These are phyloP conservation scores for Helicostylum pulchrum DNA, from an alignment of 192 early-diverging fungal genomes.

Conservation along the genomic window DNA sequence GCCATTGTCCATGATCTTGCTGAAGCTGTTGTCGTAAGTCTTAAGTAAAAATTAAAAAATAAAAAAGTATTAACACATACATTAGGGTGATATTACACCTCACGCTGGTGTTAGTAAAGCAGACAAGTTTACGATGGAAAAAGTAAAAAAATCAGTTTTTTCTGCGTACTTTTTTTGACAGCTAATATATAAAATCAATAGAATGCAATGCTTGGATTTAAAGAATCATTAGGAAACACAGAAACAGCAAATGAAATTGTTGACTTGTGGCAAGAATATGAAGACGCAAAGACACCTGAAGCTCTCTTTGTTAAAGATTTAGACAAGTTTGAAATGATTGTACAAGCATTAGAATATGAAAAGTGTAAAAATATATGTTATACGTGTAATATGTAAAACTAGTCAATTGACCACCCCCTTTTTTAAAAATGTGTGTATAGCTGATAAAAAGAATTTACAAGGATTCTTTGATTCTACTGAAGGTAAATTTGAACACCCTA, in stretches of 20 bases:
- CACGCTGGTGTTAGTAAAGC: slow-evolving; percentile 71
- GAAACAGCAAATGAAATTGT: slow-evolving; percentile 67
- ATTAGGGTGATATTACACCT: slow-evolving; percentile 88
- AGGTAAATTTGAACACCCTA: slow-evolving; percentile 82
- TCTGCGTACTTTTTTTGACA: neutral
- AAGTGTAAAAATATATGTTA: slow-evolving; percentile 45
- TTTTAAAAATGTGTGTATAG: slow-evolving; percentile 26
- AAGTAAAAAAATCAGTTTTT: slow-evolving; percentile 31
- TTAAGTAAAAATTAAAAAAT: neutral
- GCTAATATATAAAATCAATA: slow-evolving; percentile 9
- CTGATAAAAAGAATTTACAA: slow-evolving; percentile 59
- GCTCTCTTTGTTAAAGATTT: slow-evolving; percentile 85
- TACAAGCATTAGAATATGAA: slow-evolving; percentile 91
- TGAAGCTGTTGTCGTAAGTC: slow-evolving; percentile 70
- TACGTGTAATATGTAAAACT: slow-evolving; percentile 4
- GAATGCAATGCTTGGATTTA: slow-evolving; percentile 64
- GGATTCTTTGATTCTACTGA: slow-evolving; percentile 78
- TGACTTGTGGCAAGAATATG: slow-evolving; percentile 84
- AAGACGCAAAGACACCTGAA: slow-evolving; percentile 68
- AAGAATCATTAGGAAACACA: slow-evolving; percentile 51
- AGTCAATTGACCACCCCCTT: no score
- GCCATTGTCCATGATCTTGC: slow-evolving; percentile 91
- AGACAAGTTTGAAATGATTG: slow-evolving; percentile 97
- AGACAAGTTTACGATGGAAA: slow-evolving; percentile 72
- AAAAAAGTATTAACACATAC: no score